Evolutionary conservation across 257 asterid genomes (phyloP).

Genomic region (Gardenia jasminoides): DNA sequence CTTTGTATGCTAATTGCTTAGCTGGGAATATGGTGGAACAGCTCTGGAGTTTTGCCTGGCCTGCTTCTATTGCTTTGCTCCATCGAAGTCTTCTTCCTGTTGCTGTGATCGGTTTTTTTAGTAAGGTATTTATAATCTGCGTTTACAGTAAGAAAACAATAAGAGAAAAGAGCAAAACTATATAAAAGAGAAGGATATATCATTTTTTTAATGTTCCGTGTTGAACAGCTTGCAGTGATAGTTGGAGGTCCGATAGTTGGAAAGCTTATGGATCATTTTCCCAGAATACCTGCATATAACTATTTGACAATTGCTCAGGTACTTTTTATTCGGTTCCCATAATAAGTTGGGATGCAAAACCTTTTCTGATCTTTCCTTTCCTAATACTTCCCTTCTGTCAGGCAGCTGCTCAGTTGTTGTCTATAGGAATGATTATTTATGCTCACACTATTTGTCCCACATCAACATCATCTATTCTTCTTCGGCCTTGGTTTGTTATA

Average conservation of each 20-base stretch:
- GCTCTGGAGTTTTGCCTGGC: conserved; percentile 97
- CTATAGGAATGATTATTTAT: conserved; percentile 80
- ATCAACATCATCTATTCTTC: conserved; percentile 53
- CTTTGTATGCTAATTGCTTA: conserved; percentile 86
- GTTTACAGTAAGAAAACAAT: not conserved
- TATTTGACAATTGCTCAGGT: conserved; percentile 76
- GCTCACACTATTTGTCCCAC: conserved; percentile 56
- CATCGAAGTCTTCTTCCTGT: conserved; percentile 97
- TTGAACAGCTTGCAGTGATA: conserved; percentile 78
- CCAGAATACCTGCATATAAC: conserved; percentile 82
- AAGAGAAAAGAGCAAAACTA: conserved; percentile 12
- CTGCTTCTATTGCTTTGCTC: conserved; percentile 87
- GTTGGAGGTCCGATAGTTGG: conserved; percentile 95
- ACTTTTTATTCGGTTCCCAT: conserved; percentile 15
- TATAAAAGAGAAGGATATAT: conserved; percentile 19
- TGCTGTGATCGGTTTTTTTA: conserved; percentile 75
- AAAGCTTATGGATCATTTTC: conserved; percentile 86
- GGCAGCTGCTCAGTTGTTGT: conserved; percentile 87
- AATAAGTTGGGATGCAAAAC: conserved; percentile 19
- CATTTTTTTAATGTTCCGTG: conserved; percentile 25
- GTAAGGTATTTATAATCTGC: conserved; percentile 55
- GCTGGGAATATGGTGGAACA: conserved; percentile 97
- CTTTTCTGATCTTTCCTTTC: conserved; percentile 10
- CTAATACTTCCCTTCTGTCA: conserved; percentile 41
- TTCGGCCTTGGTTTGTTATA: conserved; percentile 80